A percentile compares a stretch with the other conserved stretches of the same genome.
Conservation (phyloP, 176 grass and related monocot species). For the Aegilops longissima region DNA sequence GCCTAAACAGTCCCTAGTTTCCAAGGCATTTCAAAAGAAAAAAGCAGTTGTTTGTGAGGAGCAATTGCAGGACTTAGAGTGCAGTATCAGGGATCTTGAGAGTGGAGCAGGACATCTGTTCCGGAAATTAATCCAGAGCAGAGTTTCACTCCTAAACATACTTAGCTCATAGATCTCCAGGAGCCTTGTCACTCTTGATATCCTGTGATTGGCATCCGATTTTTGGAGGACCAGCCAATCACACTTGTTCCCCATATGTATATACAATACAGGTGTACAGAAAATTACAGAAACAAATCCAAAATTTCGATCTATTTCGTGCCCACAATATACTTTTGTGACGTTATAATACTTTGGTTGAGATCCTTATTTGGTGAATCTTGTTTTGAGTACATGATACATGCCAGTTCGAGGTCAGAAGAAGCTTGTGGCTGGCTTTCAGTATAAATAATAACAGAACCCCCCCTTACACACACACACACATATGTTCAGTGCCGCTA, state of each 20-base stretch:
- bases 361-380: background rate
- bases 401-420: background rate
- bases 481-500: too few species aligned
- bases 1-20: slow-evolving; percentile 31
- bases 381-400: background rate
- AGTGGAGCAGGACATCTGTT: slow-evolving; percentile 15
- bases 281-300: background rate
- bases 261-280: slow-evolving; percentile 23
- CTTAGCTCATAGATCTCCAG: slow-evolving; percentile 21
- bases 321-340: background rate
- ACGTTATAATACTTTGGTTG: background rate
- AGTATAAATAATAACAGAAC: too few species aligned
- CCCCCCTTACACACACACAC: too few species aligned
- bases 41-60: slow-evolving; percentile 3
- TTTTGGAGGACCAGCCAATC: slow-evolving; percentile 29
- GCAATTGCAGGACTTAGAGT: slow-evolving; percentile 30
- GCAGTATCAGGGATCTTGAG: slow-evolving; percentile 33
- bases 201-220: slow-evolving; percentile 5
- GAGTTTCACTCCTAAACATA: slow-evolving; percentile 44
- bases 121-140: slow-evolving; percentile 35
- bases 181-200: background rate
- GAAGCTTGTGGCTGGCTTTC: background rate
- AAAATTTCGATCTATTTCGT: slow-evolving; percentile 11
- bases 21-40: slow-evolving; percentile 31
- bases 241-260: background rate